Evolutionary conservation across 1,284 basidiomycete genomes (phyloP).

Genomic region (Serendipita sp.): DNA sequence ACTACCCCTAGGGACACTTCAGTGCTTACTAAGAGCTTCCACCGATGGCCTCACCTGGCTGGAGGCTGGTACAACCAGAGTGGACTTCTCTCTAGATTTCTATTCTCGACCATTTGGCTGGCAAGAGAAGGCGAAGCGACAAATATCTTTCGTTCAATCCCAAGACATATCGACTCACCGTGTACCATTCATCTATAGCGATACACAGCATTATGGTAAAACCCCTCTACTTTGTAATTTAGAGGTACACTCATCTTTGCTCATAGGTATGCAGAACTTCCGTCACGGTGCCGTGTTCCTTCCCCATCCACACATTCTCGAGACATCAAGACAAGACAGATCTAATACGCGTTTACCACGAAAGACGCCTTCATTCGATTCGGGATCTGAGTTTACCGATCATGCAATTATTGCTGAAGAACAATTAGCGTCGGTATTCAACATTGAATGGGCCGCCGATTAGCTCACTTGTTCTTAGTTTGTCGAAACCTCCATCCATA

Average conservation of each 20-base stretch:
- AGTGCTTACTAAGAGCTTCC: neutral
- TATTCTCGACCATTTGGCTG: conserved; percentile 53
- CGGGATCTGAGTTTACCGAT: neutral
- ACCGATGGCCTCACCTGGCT: conserved; percentile 38
- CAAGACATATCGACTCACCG: conserved; percentile 61
- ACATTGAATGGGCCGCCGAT: neutral
- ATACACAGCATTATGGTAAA: neutral
- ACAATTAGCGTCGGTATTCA: neutral
- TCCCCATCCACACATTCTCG: neutral
- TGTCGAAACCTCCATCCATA: neutral
- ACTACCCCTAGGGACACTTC: neutral
- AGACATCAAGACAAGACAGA: neutral
- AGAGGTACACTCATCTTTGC: neutral
- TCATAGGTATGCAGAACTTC: neutral
- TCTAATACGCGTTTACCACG: neutral
- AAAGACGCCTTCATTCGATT: neutral
- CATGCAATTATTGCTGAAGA: neutral
- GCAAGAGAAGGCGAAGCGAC: conserved; percentile 35
- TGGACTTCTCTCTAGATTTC: conserved; percentile 51
- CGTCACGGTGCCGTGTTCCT: neutral
- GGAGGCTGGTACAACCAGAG: conserved; percentile 42
- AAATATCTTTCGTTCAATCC: conserved; percentile 51
- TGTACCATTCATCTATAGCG: conserved; percentile 40
- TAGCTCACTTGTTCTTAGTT: neutral
- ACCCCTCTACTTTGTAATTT: neutral